phyloP scores from a whole-genome alignment of 108 stramenopile genomes.

The Nitzschia sp. region DNA sequence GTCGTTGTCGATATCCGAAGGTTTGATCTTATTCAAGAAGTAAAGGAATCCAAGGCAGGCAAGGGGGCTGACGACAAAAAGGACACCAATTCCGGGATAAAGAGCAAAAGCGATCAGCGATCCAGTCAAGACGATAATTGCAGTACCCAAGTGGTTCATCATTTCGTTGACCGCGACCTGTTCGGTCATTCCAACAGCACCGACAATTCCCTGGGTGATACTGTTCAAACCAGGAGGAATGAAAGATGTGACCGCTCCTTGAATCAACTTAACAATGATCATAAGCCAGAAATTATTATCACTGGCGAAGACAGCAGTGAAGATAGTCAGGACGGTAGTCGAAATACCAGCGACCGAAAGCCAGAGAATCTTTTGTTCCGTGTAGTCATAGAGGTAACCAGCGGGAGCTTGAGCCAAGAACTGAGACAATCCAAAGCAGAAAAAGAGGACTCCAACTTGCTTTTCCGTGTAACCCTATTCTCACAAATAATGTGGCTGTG shows the following conservation, averaged over 20 bases:
- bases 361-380: slow-evolving; percentile 69
- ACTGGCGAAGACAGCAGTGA: slow-evolving; percentile 73
- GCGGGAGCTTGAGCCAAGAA: slow-evolving; percentile 89
- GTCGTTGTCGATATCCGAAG: slow-evolving; percentile 82
- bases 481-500: too few relatives aligned
- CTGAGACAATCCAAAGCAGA: slow-evolving; percentile 88
- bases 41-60: slow-evolving; percentile 73
- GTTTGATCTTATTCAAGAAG: slow-evolving; percentile 68
- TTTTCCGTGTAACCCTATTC: slow-evolving; percentile 65
- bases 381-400: slow-evolving; percentile 87
- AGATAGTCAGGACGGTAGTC: slow-evolving; percentile 68
- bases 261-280: slow-evolving; percentile 77
- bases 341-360: slow-evolving; percentile 62
- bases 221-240: slow-evolving; percentile 88
- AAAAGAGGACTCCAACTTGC: slow-evolving; percentile 87
- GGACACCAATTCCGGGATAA: slow-evolving; percentile 72
- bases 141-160: slow-evolving; percentile 90
- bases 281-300: slow-evolving; percentile 75
- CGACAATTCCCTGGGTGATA: slow-evolving; percentile 90
- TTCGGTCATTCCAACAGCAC: slow-evolving; percentile 79
- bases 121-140: slow-evolving; percentile 72
- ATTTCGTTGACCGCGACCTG: slow-evolving; percentile 87
- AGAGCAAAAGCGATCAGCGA: slow-evolving; percentile 66
- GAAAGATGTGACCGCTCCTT: slow-evolving; percentile 82
- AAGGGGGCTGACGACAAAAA: slow-evolving; percentile 86